phyloP scores from a whole-genome alignment of 495 filamentous ascomycete genomes.

The Penicillium longicatenatum region DNA sequence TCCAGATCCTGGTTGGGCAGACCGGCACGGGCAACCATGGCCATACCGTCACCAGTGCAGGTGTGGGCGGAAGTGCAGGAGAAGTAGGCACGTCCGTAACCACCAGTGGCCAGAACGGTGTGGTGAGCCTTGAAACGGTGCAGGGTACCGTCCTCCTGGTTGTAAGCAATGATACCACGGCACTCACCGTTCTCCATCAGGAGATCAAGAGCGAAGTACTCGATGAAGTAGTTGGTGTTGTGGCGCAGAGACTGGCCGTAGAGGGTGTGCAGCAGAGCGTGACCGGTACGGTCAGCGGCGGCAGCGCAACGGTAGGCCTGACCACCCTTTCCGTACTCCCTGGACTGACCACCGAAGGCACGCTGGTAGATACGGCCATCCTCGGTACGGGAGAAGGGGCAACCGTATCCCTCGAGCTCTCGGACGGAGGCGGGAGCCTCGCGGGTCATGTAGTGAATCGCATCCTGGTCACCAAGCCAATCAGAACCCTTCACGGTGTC shows the following conservation, averaged over 20 bases:
- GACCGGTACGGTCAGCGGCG: conserved; percentile 92
- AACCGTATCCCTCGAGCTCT: conserved; percentile 96
- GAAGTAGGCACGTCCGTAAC: conserved; percentile 97
- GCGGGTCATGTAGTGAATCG: conserved; percentile 98
- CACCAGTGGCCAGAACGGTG: conserved; percentile 93
- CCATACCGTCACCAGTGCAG: conserved; percentile 97
- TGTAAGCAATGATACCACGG: conserved; percentile 93
- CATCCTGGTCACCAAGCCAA: conserved; percentile 98
- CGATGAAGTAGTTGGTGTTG: conserved; percentile 99
- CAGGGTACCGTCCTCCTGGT: conserved; percentile 96
- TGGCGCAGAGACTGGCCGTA: conserved; percentile 96
- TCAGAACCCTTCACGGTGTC: conserved; percentile 98
- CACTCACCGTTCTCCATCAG: conserved; percentile 97
- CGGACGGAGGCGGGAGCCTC: conserved; percentile 90
- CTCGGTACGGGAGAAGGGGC: conserved; percentile 96
- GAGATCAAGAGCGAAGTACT: conserved; percentile 95
- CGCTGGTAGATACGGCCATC: conserved; percentile 98
- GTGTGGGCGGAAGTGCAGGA: conserved; percentile 96
- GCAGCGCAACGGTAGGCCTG: conserved; percentile 97
- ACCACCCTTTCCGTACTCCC: conserved; percentile 92
- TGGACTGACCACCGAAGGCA: conserved; percentile 95
- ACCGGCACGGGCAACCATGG: conserved; percentile 96
- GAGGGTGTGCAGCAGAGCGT: conserved; percentile 94
- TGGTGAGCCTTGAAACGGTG: conserved; percentile 95
- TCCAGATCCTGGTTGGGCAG: conserved; percentile 99